Base-by-base conservation (phyloP, 2,329 filamentous ascomycete species). In the Apiospora rasikravindrae region DNA sequence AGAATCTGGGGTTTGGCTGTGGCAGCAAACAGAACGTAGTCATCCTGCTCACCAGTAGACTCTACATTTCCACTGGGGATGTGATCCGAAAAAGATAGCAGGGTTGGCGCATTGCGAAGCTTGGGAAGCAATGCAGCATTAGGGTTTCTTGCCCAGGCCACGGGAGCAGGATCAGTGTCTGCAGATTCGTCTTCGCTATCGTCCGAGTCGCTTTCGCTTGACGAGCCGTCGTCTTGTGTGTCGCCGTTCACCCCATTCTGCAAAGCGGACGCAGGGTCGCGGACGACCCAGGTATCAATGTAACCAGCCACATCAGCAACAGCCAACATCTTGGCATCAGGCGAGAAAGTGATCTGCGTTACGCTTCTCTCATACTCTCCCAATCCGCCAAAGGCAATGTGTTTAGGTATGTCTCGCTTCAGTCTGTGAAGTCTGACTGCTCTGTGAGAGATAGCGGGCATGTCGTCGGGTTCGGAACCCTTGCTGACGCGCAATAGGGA, bases 271-370 rank as follows among this genome's bases (percentile, higher is more conserved):
- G 89, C 87, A 76, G 88, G 81, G 49, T 88, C 88, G 78, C 90
- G 87, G 71, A 97, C 83, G 1, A 94, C 84, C 93, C 95, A 99
- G 24, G 92, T 94, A 79, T 98, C 95, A 44, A 98, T 86, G 81
- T 92, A 94, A 61, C 96, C 96, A 61, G 93, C 91, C 70, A 98
- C 83, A 80, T 98, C 96, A 67, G 92, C 91, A 42, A 91, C 89
- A 11, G 93, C 95, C 67, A 98, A 84, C 74, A 97, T 89, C 75
- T 88, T 90, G 79, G 93, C 94, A 80, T 98, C 93, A 6, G 91
- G 86, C 13, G 95, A 95, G 81, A 98, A 98, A 2, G 91, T 87
- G 37, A 92, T 81, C 70, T 94, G 92, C 47, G 89, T 91, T 75
- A 98, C 91, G 64, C 88, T 92, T 79, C 93, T 89, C 74, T 94